Percentiles rank a stretch among this genome's conserved stretches.
Conservation (phyloP, 306 rosid species). For the Morella rubra region DNA sequence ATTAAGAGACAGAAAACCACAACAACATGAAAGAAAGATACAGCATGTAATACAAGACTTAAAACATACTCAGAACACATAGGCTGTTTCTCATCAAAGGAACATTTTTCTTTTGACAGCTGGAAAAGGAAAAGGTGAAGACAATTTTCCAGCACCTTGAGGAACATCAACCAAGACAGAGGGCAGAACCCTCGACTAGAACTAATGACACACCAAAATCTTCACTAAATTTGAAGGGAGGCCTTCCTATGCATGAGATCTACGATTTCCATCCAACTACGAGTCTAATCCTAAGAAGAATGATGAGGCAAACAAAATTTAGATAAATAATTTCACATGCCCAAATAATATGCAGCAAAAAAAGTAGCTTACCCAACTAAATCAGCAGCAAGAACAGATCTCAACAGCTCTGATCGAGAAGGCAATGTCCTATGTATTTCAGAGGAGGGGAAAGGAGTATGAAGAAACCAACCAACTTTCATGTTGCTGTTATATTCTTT, state of each 20-base stretch:
- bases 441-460: slow-evolving; percentile 99
- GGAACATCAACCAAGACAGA: slow-evolving; percentile 1
- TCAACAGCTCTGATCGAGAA: slow-evolving; percentile 77
- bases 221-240: background rate
- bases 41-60: slow-evolving; percentile 5
- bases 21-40: background rate
- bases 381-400: slow-evolving; percentile 95
- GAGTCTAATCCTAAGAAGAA: background rate
- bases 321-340: slow-evolving; percentile 2
- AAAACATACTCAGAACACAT: background rate
- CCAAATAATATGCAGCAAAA: slow-evolving; percentile 12
- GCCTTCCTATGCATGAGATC: background rate
- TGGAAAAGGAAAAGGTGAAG: background rate
- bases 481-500: slow-evolving; percentile 69
- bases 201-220: background rate
- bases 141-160: background rate
- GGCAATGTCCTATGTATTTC: slow-evolving; percentile 94
- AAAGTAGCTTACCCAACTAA: slow-evolving; percentile 79
- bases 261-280: background rate
- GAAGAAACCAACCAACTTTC: slow-evolving; percentile 99
- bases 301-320: background rate
- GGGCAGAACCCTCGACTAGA: background rate
- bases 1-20: no score
- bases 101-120: background rate
- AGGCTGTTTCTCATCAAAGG: slow-evolving; percentile 4